Base-by-base conservation (phyloP, 2,329 filamentous ascomycete species). In the Xylaria sp. region DNA sequence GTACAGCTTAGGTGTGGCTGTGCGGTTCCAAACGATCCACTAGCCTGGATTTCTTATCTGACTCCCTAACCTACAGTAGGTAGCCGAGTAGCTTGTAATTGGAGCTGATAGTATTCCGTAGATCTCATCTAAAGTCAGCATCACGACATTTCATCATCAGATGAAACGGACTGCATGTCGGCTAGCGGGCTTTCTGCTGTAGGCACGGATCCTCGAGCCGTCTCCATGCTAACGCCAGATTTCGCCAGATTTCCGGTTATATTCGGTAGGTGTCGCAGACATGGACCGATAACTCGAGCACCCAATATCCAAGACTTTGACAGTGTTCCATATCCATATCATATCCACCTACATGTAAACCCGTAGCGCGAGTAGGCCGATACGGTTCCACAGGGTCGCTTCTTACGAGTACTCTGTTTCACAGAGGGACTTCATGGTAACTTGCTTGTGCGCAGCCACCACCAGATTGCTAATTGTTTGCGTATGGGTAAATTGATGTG, bases 71-170 rank as follows among this genome's bases (percentile, higher is more conserved):
- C n/a, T 20, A 28, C 28, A 28, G 28, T 28, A 28, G 3, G 4
- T 28, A 28, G 25, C 4, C 28, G 28, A 28, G 25, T 34, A 44
- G 25, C 50, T 32, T 50, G 39, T 46, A 23, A 48, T 37, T 25
- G 28, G 37, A 34, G 28, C 52, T 37, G 39, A 39, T 10, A n/a
- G 23, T 20, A n/a, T n/a, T n/a, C n/a, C n/a, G n/a, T n/a, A 58
- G 54, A 51, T 65, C 44, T 34, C 44, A n/a, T 58, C 44, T 8
- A 9, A 39, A 65, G 28, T 50, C 28, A 25, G 20, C 15, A 51
- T 48, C 54, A 46, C 41, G 23, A 20, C 54, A 51, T 41, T 65
- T 39, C 32, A n/a, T 50, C 9, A 25, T 48, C 25, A 23, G 37
- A 46, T 46, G 56, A 58, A 46, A 58, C 39, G 15, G 55, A 0